Percentiles rank a stretch among this genome's conserved stretches.
Evolutionary conservation across 352 stramenopile species (phyloP).

Genomic region (Halophytophthora polymorphica): DNA sequence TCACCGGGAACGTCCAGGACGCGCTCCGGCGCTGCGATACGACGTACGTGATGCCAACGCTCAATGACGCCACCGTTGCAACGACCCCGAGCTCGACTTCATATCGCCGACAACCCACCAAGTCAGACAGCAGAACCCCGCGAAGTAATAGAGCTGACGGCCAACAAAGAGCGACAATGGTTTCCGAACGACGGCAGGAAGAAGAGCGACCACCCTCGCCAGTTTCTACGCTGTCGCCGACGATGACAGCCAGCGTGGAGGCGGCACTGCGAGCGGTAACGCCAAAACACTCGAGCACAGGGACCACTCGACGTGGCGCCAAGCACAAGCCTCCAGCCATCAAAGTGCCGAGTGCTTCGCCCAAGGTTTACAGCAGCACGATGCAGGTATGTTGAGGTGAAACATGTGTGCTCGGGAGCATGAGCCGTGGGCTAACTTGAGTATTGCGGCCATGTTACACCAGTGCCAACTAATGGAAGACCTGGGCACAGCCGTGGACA

Average conservation of each 20-base stretch:
- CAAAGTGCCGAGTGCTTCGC: slow-evolving; percentile 26
- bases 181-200: neutral
- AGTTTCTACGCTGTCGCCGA: neutral
- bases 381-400: slow-evolving; percentile 39
- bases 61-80: slow-evolving; percentile 5
- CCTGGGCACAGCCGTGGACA: slow-evolving; percentile 31
- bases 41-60: slow-evolving; percentile 38
- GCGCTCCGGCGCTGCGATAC: slow-evolving; percentile 67
- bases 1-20: slow-evolving; percentile 72
- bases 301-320: neutral
- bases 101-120: neutral
- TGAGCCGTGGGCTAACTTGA: slow-evolving; percentile 5
- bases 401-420: neutral
- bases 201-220: neutral
- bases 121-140: neutral
- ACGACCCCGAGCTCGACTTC: slow-evolving; percentile 3
- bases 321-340: slow-evolving; percentile 38
- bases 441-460: neutral
- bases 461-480: slow-evolving; percentile 66
- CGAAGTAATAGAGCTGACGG: neutral
- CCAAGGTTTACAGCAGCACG: slow-evolving; percentile 41
- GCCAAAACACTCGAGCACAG: slow-evolving; percentile 3
- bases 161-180: too few relatives aligned
- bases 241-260: slow-evolving; percentile 1
- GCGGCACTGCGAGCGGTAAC: slow-evolving; percentile 2